Evolutionary conservation across 768 basidiomycete genomes (phyloP).

Genomic region (Favolaschia claudopus): DNA sequence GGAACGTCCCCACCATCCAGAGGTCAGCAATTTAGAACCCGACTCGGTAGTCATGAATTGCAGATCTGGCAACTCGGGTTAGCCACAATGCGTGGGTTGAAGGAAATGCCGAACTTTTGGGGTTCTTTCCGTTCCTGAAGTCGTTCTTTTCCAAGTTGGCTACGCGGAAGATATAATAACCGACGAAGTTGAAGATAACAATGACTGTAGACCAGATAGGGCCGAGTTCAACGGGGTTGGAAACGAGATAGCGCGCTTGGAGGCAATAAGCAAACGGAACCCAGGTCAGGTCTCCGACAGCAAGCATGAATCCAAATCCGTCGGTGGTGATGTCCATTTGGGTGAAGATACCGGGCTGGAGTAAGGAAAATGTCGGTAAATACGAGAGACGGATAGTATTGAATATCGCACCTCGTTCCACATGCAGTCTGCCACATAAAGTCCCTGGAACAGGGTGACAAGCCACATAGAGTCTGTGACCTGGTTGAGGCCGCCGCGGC

Average conservation of each 20-base stretch:
- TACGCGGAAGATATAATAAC: slow-evolving; percentile 90
- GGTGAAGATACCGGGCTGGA: slow-evolving; percentile 84
- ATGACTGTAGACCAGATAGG: slow-evolving; percentile 62
- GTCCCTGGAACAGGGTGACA: slow-evolving; percentile 82
- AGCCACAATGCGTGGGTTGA: neutral
- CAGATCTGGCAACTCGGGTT: slow-evolving; percentile 59
- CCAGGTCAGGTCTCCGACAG: slow-evolving; percentile 91
- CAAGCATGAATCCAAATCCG: slow-evolving; percentile 98
- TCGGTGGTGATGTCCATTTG: slow-evolving; percentile 99
- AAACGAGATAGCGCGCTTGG: slow-evolving; percentile 95
- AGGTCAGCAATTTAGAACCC: slow-evolving; percentile 90
- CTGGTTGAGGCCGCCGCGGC: slow-evolving; percentile 68
- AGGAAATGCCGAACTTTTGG: slow-evolving; percentile 71
- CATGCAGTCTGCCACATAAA: slow-evolving; percentile 86
- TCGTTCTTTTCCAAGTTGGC: slow-evolving; percentile 96
- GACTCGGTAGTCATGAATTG: slow-evolving; percentile 80
- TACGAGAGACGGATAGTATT: neutral
- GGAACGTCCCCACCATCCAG: slow-evolving; percentile 97
- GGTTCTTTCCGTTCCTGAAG: slow-evolving; percentile 92
- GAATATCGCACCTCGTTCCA: slow-evolving; percentile 80
- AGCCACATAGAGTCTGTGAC: slow-evolving; percentile 94
- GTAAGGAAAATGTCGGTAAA: neutral
- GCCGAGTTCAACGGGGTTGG: slow-evolving; percentile 83
- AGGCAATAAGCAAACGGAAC: slow-evolving; percentile 95
- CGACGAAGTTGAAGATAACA: slow-evolving; percentile 68